Evolutionary conservation across 768 basidiomycete genomes (phyloP).

Genomic region (Pleurotus pulmonarius): DNA sequence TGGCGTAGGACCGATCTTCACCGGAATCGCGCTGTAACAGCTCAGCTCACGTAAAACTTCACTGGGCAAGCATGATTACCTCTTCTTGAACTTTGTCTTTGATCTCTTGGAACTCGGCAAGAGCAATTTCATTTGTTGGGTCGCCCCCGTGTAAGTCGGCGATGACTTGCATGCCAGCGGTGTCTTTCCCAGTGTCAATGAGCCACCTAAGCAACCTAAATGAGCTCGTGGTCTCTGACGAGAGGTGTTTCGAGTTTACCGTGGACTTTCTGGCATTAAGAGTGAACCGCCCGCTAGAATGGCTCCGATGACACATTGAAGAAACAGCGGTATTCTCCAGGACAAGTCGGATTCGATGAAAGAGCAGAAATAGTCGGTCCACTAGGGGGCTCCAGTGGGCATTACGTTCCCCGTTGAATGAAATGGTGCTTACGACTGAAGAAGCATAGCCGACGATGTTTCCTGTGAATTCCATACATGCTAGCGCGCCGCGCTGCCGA

Average conservation of each 20-base stretch:
- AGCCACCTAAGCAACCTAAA: constrained; percentile 59
- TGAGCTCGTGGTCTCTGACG: constrained; percentile 22
- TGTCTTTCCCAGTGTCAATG: constrained; percentile 82
- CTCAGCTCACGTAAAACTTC: background rate
- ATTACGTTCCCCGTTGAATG: background rate
- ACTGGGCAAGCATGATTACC: constrained; percentile 29
- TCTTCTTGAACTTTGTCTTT: constrained; percentile 75
- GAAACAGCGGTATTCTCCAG: constrained; percentile 88
- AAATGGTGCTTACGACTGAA: constrained; percentile 64
- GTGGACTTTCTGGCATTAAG: constrained; percentile 86
- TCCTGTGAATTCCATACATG: constrained; percentile 94
- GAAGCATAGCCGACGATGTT: constrained; percentile 89
- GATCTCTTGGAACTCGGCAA: constrained; percentile 88
- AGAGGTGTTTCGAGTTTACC: constrained; percentile 36
- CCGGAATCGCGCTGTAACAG: constrained; percentile 62
- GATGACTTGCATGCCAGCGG: constrained; percentile 80
- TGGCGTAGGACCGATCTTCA: constrained; percentile 69
- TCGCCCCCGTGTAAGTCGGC: constrained; percentile 87
- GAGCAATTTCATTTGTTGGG: constrained; percentile 59
- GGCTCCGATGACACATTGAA: constrained; percentile 84
- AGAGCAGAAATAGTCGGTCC: constrained; percentile 93
- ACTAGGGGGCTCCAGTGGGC: constrained; percentile 39
- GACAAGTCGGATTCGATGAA: constrained; percentile 80
- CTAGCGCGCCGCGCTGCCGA: constrained; percentile 77
- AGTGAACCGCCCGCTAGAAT: constrained; percentile 79